Base-by-base conservation (phyloP, 75 land plant species). In the Cupressus sempervirens region DNA sequence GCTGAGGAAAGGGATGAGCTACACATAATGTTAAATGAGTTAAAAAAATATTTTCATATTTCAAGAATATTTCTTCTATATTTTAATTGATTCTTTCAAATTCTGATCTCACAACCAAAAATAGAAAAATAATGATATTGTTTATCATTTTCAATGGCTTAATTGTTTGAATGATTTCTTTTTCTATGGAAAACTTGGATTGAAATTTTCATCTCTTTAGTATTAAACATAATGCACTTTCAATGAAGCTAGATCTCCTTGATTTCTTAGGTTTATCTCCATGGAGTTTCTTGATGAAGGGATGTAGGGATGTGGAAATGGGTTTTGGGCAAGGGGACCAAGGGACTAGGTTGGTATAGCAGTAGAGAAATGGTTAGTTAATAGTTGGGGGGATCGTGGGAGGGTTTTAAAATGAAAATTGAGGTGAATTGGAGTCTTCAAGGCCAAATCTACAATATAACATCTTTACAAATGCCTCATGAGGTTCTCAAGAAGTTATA, bases 1-100 rank as follows among this genome's bases (percentile, higher is more conserved):
- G 86, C 87, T 76, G 94, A 93, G 83, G 94, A 93, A 3, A 86
- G 93, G 62, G 94, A 92, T 80, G 93, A 92, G 82, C 87, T 93
- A 45, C 91, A 90, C 70, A 76, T 90, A 76, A 89, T 89, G 89
- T 83, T 89, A 20, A 89, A 88, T 82, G 90, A 89, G 89, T 88
- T 84, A n/a, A 76, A 38, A 67, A 10, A 74, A 23, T 87, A 75
- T 87, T 92, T 29, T 26, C 3, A 29, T 43, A 67, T 32, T 72
- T 72, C 15, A 12, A 72, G 74, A 72, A 72, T 32, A 32, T 30
- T 11, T 3, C 2, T 72, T 32, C 35, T 13, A 72, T 7, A 72
- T 72, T 38, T 38, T 38, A 38, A 38, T 38, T 38, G 32, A 30
- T 13, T 30, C 74, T 72, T 72, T 72, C 74, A 32, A 23, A 26